Conservation (phyloP, 345 rosid genomes). For the Schrenkiella parvula region DNA sequence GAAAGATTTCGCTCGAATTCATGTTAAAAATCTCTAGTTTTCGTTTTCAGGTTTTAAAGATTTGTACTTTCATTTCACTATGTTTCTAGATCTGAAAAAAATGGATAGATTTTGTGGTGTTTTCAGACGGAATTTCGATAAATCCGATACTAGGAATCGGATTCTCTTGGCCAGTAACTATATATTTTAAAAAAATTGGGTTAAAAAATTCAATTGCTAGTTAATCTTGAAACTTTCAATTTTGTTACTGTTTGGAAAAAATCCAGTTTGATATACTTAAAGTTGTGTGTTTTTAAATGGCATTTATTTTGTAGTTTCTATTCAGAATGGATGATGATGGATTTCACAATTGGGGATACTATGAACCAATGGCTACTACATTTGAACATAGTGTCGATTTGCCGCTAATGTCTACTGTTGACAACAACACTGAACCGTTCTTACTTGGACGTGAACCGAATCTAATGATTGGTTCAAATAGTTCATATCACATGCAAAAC, state of each 20-base stretch:
- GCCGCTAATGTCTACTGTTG: constrained; percentile 79
- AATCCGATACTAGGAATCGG: background rate
- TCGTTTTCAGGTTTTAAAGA: background rate
- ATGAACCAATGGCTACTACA: constrained; percentile 57
- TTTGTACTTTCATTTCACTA: background rate
- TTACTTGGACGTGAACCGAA: constrained; percentile 65
- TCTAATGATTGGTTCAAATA: constrained; percentile 54
- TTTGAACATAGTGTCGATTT: constrained; percentile 72
- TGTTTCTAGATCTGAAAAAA: constrained; percentile 27
- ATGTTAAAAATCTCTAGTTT: background rate
- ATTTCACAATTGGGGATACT: constrained; percentile 85
- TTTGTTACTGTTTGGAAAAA: background rate
- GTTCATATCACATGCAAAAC: constrained; percentile 55
- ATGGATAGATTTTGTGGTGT: background rate
- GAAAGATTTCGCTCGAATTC: background rate
- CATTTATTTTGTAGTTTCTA: constrained; percentile 31
- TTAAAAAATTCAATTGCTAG: background rate
- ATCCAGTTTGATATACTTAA: background rate
- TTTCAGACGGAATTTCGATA: background rate
- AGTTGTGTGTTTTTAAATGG: background rate
- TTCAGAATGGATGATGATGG: constrained; percentile 66
- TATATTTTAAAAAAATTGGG: background rate
- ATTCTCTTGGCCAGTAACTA: background rate
- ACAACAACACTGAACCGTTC: constrained; percentile 74
- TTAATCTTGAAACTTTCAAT: background rate